A percentile compares a stretch with the other conserved stretches of the same genome.
Conservation (phyloP, 805 yeast genomes). For the Lachancea sp. region DNA sequence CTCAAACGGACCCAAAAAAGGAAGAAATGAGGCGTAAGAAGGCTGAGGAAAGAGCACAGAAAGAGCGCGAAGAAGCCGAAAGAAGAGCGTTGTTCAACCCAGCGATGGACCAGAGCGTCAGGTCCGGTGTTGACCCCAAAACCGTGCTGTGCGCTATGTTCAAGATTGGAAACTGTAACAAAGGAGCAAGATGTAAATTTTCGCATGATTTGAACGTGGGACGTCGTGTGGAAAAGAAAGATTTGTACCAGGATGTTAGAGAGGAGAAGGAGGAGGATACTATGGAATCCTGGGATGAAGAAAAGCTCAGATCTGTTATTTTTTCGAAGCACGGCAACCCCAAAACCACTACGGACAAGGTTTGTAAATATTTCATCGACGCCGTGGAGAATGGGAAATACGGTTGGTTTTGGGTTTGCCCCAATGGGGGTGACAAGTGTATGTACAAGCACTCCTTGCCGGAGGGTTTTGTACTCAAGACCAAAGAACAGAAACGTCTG, state of each 20-base stretch:
- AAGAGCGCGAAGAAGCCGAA: constrained; percentile 83
- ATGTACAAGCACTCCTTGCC: constrained; percentile 94
- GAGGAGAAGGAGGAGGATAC: constrained; percentile 65
- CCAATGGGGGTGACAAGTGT: constrained; percentile 88
- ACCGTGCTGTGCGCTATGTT: constrained; percentile 84
- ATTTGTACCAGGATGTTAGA: constrained; percentile 86
- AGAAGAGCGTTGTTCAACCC: constrained; percentile 71
- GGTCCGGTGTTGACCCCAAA: constrained; percentile 97
- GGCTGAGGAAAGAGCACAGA: constrained; percentile 79
- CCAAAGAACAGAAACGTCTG: constrained; percentile 88
- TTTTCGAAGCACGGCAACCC: constrained; percentile 91
- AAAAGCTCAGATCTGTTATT: constrained; percentile 80
- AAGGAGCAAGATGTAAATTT: constrained; percentile 81
- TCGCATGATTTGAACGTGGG: constrained; percentile 83
- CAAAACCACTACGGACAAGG: constrained; percentile 87
- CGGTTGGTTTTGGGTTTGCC: constrained; percentile 99
- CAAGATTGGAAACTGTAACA: constrained; percentile 79
- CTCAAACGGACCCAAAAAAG: constrained; percentile 54
- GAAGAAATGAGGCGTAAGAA: constrained; percentile 67
- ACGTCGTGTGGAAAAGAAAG: constrained; percentile 83
- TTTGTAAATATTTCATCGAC: constrained; percentile 89
- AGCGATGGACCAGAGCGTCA: constrained; percentile 64
- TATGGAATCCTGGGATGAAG: constrained; percentile 97
- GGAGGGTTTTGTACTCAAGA: constrained; percentile 92
- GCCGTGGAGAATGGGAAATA: constrained; percentile 97